Evolutionary conservation across 1,139 yeast genomes (phyloP).

Genomic region (Candida sp.): DNA sequence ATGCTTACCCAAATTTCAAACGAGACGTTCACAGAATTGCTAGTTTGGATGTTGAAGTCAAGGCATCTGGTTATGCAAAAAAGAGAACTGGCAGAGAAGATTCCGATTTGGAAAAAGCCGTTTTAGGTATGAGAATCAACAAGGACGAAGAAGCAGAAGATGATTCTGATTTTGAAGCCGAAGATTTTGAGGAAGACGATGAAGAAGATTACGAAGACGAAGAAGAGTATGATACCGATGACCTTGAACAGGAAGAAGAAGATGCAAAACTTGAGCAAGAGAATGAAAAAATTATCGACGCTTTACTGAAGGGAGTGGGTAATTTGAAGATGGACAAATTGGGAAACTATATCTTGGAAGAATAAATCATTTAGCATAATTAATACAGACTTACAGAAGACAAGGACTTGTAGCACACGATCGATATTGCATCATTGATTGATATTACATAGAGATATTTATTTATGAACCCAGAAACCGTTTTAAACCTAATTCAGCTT

Average conservation of each 20-base stretch:
- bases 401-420: no score
- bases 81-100: slow-evolving; percentile 52
- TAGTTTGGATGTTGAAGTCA: slow-evolving; percentile 75
- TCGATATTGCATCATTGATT: no score
- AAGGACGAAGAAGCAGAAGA: slow-evolving; percentile 24
- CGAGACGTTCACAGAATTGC: slow-evolving; percentile 71
- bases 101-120: slow-evolving; percentile 73
- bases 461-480: no score
- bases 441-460: no score
- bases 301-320: slow-evolving; percentile 57
- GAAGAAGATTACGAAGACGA: slow-evolving; percentile 23
- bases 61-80: slow-evolving; percentile 88
- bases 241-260: slow-evolving; percentile 26
- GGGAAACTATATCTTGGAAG: slow-evolving; percentile 73
- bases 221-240: slow-evolving; percentile 23
- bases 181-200: slow-evolving; percentile 26
- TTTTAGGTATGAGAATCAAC: slow-evolving; percentile 55
- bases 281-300: slow-evolving; percentile 70
- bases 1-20: slow-evolving; percentile 76
- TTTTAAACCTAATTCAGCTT: no score
- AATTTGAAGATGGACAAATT: slow-evolving; percentile 73
- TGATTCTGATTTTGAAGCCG: slow-evolving; percentile 28
- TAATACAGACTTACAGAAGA: no score
- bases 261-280: slow-evolving; percentile 46
- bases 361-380: slow-evolving; percentile 16